Evolutionary conservation across 306 rosid species (phyloP), one percentile per base, ranked within the genome.

Genomic region (Cucumis hystrix): DNA sequence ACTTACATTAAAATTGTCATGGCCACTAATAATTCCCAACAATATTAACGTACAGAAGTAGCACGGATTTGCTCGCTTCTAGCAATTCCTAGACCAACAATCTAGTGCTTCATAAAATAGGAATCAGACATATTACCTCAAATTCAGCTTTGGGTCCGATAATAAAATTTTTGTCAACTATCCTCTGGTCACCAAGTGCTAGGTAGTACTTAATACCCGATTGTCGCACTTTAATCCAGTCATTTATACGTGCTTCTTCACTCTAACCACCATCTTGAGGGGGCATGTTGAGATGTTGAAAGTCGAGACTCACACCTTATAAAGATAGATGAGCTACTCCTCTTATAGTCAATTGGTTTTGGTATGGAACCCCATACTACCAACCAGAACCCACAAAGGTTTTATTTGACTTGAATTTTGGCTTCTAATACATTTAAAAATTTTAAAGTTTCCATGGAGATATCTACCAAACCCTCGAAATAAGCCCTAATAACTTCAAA

Each of bases 141-240:
- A 95, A 95, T 83, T 95, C 99, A 78, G 99, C 99, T 87, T 91
- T 92, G 71, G 99, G 99, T 85, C 99, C 88, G 84, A 95, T 92
- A 74, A 95, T 95, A 88, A 89, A 95, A 85, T 90, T 80, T 83
- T 95, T 95, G 90, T 95, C 99, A 69, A 95, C 98, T 86, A 95
- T 95, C 87, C 99, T 88, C 85, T 95, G 99, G 80, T 95, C 99
- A 74, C 99, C 99, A 89, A 95, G 98, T 77, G 99, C 88, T 37
- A 95, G 86, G 82, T 95, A 95, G 86, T 95, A 95, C 86, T 92
- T 88, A 75, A 91, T 95, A 80, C 99, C 99, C 82, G 97, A 90
- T 86, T 95, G 99, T 54, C 99, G 91, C 83, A 95, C 97, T 88
- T 95, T 95, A 83, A 95, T 92, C 98, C 99, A 95, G 73, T 92